phyloP scores from a whole-genome alignment of 805 yeast species.

The Blastobotrys peoriensis region DNA sequence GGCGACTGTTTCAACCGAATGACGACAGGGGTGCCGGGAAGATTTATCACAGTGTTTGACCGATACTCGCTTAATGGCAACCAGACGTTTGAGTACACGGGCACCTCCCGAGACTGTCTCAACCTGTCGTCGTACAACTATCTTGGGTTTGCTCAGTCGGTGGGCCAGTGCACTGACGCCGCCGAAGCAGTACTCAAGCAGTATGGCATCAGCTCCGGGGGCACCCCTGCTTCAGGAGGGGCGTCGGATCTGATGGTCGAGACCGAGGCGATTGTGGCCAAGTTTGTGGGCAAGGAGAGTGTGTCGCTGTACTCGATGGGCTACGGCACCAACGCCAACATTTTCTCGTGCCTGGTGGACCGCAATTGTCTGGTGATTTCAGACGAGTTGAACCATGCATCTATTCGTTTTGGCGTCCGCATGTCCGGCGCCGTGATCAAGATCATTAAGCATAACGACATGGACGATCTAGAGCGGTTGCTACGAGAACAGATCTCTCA shows the following conservation, averaged over 20 bases:
- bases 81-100: slow-evolving; percentile 64
- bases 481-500: slow-evolving; percentile 80
- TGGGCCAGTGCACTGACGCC: slow-evolving; percentile 81
- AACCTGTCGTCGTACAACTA: slow-evolving; percentile 90
- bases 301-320: slow-evolving; percentile 88
- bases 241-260: slow-evolving; percentile 65
- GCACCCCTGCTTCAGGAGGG: slow-evolving; percentile 71
- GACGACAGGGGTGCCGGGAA: slow-evolving; percentile 96
- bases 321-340: slow-evolving; percentile 87
- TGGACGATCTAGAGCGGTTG: slow-evolving; percentile 68
- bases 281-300: slow-evolving; percentile 86
- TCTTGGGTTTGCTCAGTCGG: slow-evolving; percentile 93
- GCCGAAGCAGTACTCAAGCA: slow-evolving; percentile 58
- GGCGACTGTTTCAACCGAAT: slow-evolving; percentile 96
- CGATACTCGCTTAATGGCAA: slow-evolving; percentile 64
- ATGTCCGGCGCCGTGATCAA: slow-evolving; percentile 88
- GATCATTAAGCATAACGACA: slow-evolving; percentile 88
- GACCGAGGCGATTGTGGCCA: slow-evolving; percentile 74
- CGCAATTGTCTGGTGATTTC: slow-evolving; percentile 85
- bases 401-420: slow-evolving; percentile 92
- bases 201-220: slow-evolving; percentile 73
- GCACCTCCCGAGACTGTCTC: slow-evolving; percentile 68
- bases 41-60: slow-evolving; percentile 76
- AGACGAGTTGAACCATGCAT: slow-evolving; percentile 92
- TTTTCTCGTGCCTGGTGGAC: slow-evolving; percentile 78